Evolutionary conservation across 2,329 filamentous ascomycete genomes (phyloP).

Genomic region (Penicillium paneum): DNA sequence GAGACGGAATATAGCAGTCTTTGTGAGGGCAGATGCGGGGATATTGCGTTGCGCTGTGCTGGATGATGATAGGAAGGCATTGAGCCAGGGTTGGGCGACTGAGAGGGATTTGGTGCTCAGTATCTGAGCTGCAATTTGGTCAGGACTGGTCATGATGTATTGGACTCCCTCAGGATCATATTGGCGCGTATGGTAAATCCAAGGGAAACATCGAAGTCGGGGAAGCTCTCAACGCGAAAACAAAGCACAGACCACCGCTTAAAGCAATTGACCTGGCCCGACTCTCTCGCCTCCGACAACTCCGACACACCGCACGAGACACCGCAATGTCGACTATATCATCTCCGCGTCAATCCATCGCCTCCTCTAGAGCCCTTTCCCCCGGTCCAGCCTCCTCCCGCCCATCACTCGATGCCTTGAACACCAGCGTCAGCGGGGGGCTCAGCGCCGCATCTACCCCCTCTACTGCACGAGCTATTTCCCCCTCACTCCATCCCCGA

Average conservation of each 20-base stretch:
- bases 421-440: slow-evolving; percentile 53
- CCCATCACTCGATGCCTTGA: slow-evolving; percentile 65
- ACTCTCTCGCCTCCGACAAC: slow-evolving; percentile 6
- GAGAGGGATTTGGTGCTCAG: slow-evolving; percentile 54
- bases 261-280: slow-evolving; percentile 15
- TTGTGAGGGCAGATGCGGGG: slow-evolving; percentile 67
- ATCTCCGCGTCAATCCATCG: slow-evolving; percentile 59
- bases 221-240: slow-evolving; percentile 12
- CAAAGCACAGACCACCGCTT: slow-evolving; percentile 30
- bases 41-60: slow-evolving; percentile 53
- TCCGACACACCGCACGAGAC: neutral
- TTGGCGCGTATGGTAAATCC: neutral
- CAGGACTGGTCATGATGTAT: slow-evolving; percentile 26
- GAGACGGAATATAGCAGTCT: slow-evolving; percentile 77
- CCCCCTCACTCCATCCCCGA: slow-evolving; percentile 38
- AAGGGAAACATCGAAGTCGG: slow-evolving; percentile 4
- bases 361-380: slow-evolving; percentile 50
- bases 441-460: slow-evolving; percentile 43
- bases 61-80: slow-evolving; percentile 56
- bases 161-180: neutral
- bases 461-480: slow-evolving; percentile 42
- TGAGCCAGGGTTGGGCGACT: slow-evolving; percentile 62
- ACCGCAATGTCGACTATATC: slow-evolving; percentile 57
- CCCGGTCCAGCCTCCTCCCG: slow-evolving; percentile 70
- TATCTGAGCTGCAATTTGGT: slow-evolving; percentile 51